Base-by-base conservation (phyloP, 2,329 filamentous ascomycete species). In the Cadophora sp. region DNA sequence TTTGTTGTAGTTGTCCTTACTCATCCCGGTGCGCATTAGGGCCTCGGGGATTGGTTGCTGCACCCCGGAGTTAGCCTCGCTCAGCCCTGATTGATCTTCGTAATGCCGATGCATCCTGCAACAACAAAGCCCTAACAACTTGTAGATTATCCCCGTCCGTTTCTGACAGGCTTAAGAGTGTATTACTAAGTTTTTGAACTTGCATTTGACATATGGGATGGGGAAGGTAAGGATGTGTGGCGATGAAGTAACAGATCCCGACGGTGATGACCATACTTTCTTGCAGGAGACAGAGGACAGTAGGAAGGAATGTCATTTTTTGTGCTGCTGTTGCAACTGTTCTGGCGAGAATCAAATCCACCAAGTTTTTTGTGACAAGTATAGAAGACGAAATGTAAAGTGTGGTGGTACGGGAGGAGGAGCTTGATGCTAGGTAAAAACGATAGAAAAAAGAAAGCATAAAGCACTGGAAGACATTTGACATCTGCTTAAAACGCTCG, bases 31-130 rank as follows among this genome's bases (percentile, higher is more conserved):
- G 51, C 51, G 31, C 26, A 6, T 16, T 55, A 16, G 5, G 51
- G n/a, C 26, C 27, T 55, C 51, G 26, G 51, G 51, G 51, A 55
- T 55, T 55, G 51, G 51, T 29, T n/a, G 51, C 26, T 55, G 51
- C 27, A 55, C 51, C 51, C 27, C 51, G 26, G 51, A 55, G 31
- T 55, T 31, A 55, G 12, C 51, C 51, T 16, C 31, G 26, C 51
- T 11, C 16, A 6, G 24, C 14, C 27, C 51, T 55, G 51, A 55
- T 27, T 55, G 51, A 31, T 9, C 48, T 27, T 14, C 48, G 22
- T 8, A 27, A 27, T n/a, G 6, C 24, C 50, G 27, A 55, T 55
- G 27, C 51, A 9, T 31, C 27, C 16, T 31, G 7, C 12, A 53
- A 55, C 40, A 43, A 16, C 34, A 37, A 37, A 37, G 40, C 40